Evolutionary conservation across 2,329 filamentous ascomycete genomes (phyloP).

Genomic region (Arthrinium puccinioides): DNA sequence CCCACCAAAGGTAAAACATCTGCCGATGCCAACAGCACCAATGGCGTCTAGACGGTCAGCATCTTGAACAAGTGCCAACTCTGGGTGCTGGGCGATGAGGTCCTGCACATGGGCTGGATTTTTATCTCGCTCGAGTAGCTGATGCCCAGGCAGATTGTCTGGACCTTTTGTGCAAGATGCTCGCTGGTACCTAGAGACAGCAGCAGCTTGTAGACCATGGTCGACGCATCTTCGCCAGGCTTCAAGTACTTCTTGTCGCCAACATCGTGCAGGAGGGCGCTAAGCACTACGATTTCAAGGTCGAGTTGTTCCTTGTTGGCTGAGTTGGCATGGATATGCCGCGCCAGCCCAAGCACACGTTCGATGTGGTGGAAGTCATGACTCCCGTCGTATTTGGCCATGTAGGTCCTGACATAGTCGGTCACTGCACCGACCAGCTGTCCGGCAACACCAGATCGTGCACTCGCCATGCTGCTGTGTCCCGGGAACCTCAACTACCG

Average conservation of each 20-base stretch:
- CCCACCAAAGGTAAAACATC: conserved; percentile 71
- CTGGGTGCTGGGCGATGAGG: conserved; percentile 60
- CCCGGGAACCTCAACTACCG: neutral
- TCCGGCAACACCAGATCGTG: conserved; percentile 6
- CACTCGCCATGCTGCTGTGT: conserved; percentile 13
- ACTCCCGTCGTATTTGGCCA: conserved; percentile 73
- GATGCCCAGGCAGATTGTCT: conserved; percentile 67
- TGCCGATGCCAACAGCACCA: conserved; percentile 75
- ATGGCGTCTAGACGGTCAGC: conserved; percentile 89
- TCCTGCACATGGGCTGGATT: conserved; percentile 52
- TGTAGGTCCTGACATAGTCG: conserved; percentile 61
- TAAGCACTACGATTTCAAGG: conserved; percentile 53
- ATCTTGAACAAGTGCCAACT: conserved; percentile 82
- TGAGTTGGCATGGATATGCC: conserved; percentile 48
- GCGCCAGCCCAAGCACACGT: conserved; percentile 69
- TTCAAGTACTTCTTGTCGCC: conserved; percentile 76
- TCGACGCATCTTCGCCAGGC: conserved; percentile 48
- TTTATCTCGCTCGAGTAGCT: conserved; percentile 68
- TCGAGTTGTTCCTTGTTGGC: conserved; percentile 29
- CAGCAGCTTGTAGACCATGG: conserved; percentile 49
- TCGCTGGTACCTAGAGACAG: conserved; percentile 46
- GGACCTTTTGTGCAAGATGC: conserved; percentile 57
- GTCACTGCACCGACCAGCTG: conserved; percentile 49
- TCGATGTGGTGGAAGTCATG: conserved; percentile 84
- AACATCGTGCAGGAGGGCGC: conserved; percentile 78